A percentile compares a stretch with the other conserved stretches of the same genome.
phyloP scores from a whole-genome alignment of 805 yeast species.

The Lachancea cidri region DNA sequence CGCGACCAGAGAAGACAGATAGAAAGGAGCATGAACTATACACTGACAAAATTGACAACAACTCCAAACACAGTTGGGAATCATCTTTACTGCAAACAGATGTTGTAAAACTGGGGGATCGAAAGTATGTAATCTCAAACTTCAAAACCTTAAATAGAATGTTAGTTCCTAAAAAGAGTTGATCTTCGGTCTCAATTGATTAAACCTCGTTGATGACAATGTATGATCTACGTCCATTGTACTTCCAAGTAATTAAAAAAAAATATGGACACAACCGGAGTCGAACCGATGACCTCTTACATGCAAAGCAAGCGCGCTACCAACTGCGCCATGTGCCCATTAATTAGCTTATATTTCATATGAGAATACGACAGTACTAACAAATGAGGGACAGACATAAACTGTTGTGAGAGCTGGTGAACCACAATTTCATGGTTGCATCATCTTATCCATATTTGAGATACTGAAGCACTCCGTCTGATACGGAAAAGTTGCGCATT shows the following conservation, averaged over 20 bases:
- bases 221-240: too few species aligned
- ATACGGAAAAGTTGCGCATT: too few species aligned
- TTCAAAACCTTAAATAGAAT: conserved; percentile 14
- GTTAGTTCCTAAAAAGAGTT: conserved; percentile 9
- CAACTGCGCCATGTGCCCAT: conserved; percentile 79
- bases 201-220: too few species aligned
- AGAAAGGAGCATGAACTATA: conserved; percentile 21
- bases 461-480: too few species aligned
- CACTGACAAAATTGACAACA: conserved; percentile 25
- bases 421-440: too few species aligned
- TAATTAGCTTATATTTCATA: too few species aligned
- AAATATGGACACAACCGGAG: conserved; percentile 64
- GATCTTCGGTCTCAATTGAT: too few species aligned
- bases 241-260: conserved; percentile 12
- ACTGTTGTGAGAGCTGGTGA: too few species aligned
- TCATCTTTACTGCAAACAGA: conserved; percentile 15
- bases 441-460: too few species aligned
- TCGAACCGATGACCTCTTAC: conserved; percentile 77
- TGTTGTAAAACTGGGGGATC: conserved; percentile 16
- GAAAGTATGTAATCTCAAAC: conserved; percentile 23
- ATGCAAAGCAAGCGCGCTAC: conserved; percentile 79
- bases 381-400: too few species aligned
- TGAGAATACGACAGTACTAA: too few species aligned
- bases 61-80: conserved; percentile 18
- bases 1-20: conserved; percentile 1